Base-by-base conservation (phyloP, 768 basidiomycete genomes). In the Filobasidium floriforme region DNA sequence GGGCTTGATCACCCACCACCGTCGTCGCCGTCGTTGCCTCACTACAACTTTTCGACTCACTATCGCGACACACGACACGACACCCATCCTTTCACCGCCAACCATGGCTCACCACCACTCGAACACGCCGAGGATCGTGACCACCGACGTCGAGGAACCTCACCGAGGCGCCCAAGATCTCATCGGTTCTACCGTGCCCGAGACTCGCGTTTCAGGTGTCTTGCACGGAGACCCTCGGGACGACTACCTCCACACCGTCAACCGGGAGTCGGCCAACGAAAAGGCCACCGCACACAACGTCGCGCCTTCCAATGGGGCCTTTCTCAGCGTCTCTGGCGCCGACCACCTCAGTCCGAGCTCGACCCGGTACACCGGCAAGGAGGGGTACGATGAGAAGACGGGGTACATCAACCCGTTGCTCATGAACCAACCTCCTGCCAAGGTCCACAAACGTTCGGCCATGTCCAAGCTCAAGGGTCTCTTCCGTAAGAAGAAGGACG, bases 391-490 rank as follows among this genome's bases (percentile, higher is more conserved):
- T 49, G 46, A 49, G 46, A 49, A 49, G 46, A 49, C 15, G 18
- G 15, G 46, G 46, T 49, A 49, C 12, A 49, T 49, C 46, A 49
- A 49, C 54, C 54, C 54, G 54, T 24, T 28, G 15, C 54, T 32
- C 54, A 26, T 24, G 19, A 24, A 57, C 54, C 19, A 43, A 15
- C 44, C 59, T 2, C 57, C 64, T n/a, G 64, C 64, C 10, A 28
- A 24, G 11, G 43, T 43, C 14, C 64, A 44, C 59, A 65, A 65
- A 49, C 59, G 57, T 22, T 46, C 49, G 43, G 57, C 64, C 18
- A 29, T 65, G 59, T 49, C 57, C 18, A 65, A 60, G 44, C 43
- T 65, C 43, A 65, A 65, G 64, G 59, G 59, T 28, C 52, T 65
- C 49, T 60, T 65, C 64, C 54, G 59, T 19, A 59, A 60, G 28